Base-by-base conservation (phyloP, 2,329 filamentous ascomycete species). In the Botrytis cinerea region DNA sequence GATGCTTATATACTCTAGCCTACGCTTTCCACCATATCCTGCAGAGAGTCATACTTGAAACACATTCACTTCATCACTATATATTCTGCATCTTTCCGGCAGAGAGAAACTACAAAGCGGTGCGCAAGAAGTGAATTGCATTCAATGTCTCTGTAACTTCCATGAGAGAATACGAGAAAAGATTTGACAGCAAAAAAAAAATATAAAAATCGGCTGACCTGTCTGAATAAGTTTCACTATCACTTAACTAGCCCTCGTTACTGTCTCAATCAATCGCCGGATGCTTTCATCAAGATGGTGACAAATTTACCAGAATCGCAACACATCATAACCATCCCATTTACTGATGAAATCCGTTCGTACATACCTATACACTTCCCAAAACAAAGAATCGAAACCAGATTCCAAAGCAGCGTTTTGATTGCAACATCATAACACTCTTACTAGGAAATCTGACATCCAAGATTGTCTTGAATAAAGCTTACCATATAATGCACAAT, bases 251-350 rank as follows among this genome's bases (percentile, higher is more conserved):
- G 2, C 9, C 4, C 22, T 51, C 22, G 22, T 6, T 25, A 4
- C 8, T 25, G 0, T 10, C 12, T 25, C 12, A 25, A 25, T 4
- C 10, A 25, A 1, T 4, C 22, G 4, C 0, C 1, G 9, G 9
- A 25, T 25, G 9, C 14, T 12, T 25, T 48, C 1, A 12, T 51
- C 46, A 51, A 25, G 4, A 51, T 22, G 20, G 8, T 10, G 1
- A 10, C 22, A 25, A 12, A 51, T 10, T 51, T 1, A 9, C 4
- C 1, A 2, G 10, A 51, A 4, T 51, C 9, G 6, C 25, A 43
- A 14, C 40, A 51, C 45, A 7, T 22, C 9, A 32, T 2, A 32
- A 32, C 32, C 32, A 32, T 32, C 32, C 32, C 4, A 2, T 32
- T 6, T 48, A 20, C 45, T 1, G 20, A 48, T 22, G 1, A 48